Conservation (phyloP, 2,329 filamentous ascomycete genomes). For the Colletotrichum australisinense region DNA sequence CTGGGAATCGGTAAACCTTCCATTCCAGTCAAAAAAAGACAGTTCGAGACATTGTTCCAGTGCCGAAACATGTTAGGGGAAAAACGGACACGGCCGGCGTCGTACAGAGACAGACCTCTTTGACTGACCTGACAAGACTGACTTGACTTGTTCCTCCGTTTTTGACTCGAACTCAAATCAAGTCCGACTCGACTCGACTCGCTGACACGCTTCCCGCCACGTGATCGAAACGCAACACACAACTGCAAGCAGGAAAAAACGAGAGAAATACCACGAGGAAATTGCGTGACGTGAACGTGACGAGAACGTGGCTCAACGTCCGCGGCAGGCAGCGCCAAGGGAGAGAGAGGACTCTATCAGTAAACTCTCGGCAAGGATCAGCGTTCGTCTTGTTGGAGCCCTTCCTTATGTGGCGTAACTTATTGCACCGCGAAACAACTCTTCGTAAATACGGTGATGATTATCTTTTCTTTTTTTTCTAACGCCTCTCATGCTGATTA, state of each 20-base stretch:
- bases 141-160: background rate
- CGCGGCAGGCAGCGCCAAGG: no score
- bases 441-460: no score
- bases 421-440: background rate
- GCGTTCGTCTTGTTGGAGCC: no score
- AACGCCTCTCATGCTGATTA: background rate
- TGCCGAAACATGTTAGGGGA: background rate
- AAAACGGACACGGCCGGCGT: background rate
- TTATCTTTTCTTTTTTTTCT: background rate
- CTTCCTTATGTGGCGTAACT: no score
- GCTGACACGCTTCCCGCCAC: background rate
- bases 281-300: background rate
- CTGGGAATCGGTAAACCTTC: background rate
- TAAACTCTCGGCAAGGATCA: no score
- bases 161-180: no score
- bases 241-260: background rate
- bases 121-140: background rate
- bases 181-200: no score
- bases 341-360: no score
- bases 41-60: background rate
- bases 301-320: background rate
- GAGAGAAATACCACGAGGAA: background rate
- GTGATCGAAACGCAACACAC: background rate
- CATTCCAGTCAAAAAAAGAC: background rate
- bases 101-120: background rate